Evolutionary conservation across 2,329 filamentous ascomycete genomes (phyloP).

Genomic region (Apiospora malaysiana): DNA sequence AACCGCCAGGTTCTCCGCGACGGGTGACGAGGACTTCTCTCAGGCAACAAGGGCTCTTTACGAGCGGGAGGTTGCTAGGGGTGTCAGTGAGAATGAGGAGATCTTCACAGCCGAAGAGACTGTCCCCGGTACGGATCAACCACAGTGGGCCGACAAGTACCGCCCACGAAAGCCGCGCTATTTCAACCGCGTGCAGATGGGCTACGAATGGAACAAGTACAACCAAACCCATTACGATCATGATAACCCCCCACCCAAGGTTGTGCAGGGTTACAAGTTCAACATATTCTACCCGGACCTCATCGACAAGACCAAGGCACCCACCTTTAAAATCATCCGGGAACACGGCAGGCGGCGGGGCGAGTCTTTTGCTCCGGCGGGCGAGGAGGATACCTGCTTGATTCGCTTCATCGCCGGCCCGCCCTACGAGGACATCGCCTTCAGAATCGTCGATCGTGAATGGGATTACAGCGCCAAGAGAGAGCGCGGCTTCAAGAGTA

Average conservation of each 20-base stretch:
- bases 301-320: conserved; percentile 91
- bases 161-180: conserved; percentile 91
- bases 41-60: conserved; percentile 88
- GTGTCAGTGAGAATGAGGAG: conserved; percentile 92
- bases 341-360: conserved; percentile 89
- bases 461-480: conserved; percentile 98
- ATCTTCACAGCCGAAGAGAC: conserved; percentile 91
- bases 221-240: conserved; percentile 99
- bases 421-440: conserved; percentile 96
- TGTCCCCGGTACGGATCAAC: conserved; percentile 68
- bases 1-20: conserved; percentile 71
- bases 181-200: conserved; percentile 98
- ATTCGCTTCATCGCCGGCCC: conserved; percentile 95
- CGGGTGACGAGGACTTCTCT: conserved; percentile 79
- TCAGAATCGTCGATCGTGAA: conserved; percentile 96
- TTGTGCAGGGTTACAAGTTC: conserved; percentile 99
- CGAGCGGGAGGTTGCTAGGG: conserved; percentile 89
- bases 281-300: conserved; percentile 99
- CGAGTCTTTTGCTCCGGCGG: conserved; percentile 90
- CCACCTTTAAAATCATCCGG: conserved; percentile 93
- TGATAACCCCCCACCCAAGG: conserved; percentile 95
- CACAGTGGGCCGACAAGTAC: conserved; percentile 84
- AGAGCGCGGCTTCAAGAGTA: conserved; percentile 93
- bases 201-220: conserved; percentile 99
- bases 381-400: conserved; percentile 95